phyloP scores from a whole-genome alignment of 2,329 filamentous ascomycete species.

The Diaporthe humulicola region DNA sequence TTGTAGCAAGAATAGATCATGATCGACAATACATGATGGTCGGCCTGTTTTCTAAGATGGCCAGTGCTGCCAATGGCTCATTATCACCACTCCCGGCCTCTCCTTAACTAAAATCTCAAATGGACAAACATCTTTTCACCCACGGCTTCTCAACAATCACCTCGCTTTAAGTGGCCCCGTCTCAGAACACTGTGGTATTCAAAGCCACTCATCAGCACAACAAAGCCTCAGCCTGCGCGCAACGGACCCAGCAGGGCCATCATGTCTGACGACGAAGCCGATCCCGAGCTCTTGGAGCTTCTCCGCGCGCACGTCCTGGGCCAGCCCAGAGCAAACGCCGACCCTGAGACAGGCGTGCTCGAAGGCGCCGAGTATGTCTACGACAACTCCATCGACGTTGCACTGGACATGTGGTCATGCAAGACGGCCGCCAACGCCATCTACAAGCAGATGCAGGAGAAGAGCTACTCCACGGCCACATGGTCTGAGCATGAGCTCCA shows the following conservation, averaged over 20 bases:
- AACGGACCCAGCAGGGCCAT: conserved; percentile 59
- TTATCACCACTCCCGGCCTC: conserved; percentile 20
- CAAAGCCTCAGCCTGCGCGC: not conserved
- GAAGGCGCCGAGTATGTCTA: conserved; percentile 87
- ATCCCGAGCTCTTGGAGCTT: conserved; percentile 87
- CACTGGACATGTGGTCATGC: conserved; percentile 84
- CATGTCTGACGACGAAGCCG: conserved; percentile 94
- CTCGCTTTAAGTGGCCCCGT: not conserved
- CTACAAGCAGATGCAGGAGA: conserved; percentile 84
- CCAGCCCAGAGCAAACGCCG: conserved; percentile 64
- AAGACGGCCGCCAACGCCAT: conserved; percentile 87
- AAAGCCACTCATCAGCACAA: not conserved
- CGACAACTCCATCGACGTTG: conserved; percentile 93
- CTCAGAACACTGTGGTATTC: not conserved
- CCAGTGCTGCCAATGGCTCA: conserved; percentile 27
- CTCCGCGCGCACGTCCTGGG: conserved; percentile 83
- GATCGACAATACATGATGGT: not conserved
- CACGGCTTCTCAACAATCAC: not conserved
- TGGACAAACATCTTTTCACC: conserved; percentile 23
- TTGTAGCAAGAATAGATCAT: not conserved
- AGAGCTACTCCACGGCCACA: conserved; percentile 83
- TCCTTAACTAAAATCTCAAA: conserved; percentile 8
- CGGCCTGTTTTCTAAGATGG: not conserved
- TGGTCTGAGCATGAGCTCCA: conserved; percentile 94
- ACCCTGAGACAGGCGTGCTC: conserved; percentile 85